Evolutionary conservation across 2,329 filamentous ascomycete genomes (phyloP), one percentile per base, ranked within the genome.

Genomic region (Fusarium praegraminearum): DNA sequence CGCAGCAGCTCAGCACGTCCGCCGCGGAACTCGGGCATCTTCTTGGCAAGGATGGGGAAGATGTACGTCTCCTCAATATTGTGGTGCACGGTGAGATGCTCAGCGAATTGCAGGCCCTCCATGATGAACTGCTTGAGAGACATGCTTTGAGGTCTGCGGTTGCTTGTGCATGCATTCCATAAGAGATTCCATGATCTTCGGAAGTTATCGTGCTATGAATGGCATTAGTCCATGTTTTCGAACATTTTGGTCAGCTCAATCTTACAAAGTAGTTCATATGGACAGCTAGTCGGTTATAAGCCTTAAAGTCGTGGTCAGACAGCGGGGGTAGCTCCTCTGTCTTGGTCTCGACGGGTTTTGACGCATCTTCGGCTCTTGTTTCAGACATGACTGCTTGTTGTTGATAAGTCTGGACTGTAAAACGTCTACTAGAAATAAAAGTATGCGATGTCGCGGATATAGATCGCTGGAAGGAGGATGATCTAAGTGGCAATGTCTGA

Each of bases 31-130:
- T 92, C 90, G 7, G 92, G 89, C 93, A 97, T 97, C 71, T 89
- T 90, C 72, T 82, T 83, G 15, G 91, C 93, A 3, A 97, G 86
- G 1, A 90, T 76, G 2, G 94, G 94, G 78, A 97, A 97, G 41
- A 97, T 84, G 77, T 93, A 88, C 32, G 83, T 81, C 79, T 98
- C 94, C 78, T 97, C 94, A 75, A 97, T 95, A 60, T 82, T 83
- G 82, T 97, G 94, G 81, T 97, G 94, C 60, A 87, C 80, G 12
- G 88, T 86, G n/a, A 97, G 87, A 61, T 91, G 86, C 18, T 85
- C 84, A 70, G 87, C 86, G 77, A 97, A 93, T 50, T 89, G 82
- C n/a, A 93, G 83, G 33, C 90, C 92, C 28, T 85, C 82, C 71
- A 83, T 78, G 71, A 97, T 81, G 79, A 96, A 93, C 69, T 91